These are phyloP conservation scores for Lachnellula suecica DNA, from an alignment of 2,329 filamentous ascomycete genomes.

Conservation along the genomic window DNA sequence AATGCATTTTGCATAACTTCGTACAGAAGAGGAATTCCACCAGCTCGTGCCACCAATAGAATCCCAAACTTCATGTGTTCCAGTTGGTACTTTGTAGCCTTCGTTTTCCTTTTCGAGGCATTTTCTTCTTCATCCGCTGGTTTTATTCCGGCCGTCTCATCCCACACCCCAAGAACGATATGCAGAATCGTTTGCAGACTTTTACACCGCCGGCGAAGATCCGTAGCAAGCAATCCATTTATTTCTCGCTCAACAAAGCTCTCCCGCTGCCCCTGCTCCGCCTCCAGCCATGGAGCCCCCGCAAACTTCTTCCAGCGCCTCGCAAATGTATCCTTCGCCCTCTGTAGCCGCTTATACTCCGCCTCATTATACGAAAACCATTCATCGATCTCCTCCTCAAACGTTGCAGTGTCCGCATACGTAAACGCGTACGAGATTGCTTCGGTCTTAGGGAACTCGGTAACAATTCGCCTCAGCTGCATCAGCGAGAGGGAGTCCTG, in stretches of 20 bases:
- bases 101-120: constrained; percentile 41
- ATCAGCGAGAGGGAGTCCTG: constrained; percentile 72
- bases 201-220: constrained; percentile 49
- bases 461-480: constrained; percentile 71
- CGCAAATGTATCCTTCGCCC: constrained; percentile 75
- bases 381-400: constrained; percentile 90
- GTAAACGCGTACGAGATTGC: constrained; percentile 81
- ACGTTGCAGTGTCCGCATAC: constrained; percentile 69
- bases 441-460: constrained; percentile 69
- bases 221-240: constrained; percentile 41
- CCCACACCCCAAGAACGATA: constrained; percentile 69
- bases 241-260: constrained; percentile 59
- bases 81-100: constrained; percentile 57
- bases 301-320: constrained; percentile 65
- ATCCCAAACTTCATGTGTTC: constrained; percentile 57
- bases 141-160: constrained; percentile 56
- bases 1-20: constrained; percentile 32
- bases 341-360: constrained; percentile 77
- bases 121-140: constrained; percentile 40
- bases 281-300: constrained; percentile 64
- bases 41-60: constrained; percentile 48
- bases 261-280: constrained; percentile 52
- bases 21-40: constrained; percentile 31
- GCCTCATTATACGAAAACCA: constrained; percentile 94
- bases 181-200: constrained; percentile 59